Evolutionary conservation across 2,329 filamentous ascomycete species (phyloP), one percentile per base, ranked within the genome.

Genomic region (Aureobasidium pullulans): DNA sequence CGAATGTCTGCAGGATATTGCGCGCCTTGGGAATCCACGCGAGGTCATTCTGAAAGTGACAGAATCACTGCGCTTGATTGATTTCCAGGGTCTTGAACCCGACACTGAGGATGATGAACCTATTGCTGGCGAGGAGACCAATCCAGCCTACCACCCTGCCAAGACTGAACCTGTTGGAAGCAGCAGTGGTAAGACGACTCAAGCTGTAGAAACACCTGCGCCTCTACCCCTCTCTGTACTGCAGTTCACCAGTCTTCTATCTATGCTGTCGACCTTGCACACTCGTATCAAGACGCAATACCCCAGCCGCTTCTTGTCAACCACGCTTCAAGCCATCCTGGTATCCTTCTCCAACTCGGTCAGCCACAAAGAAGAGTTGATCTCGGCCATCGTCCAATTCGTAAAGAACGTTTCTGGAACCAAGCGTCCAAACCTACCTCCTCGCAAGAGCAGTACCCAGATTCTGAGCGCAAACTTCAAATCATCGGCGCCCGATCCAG

Each of bases 1-100:
- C 65, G 73, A 79, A 48, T 91, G 89, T 68, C 77, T 93, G 15
- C 82, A 87, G 69, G 88, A 86, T 32, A 85, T 93, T 56, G 89
- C 89, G 34, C 82, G 85, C 28, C 78, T 90, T 40, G 89, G 89
- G 53, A 94, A 93, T 69, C 89, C 89, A 1, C 79, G 89, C 53
- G 89, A 94, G 72, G 87, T 91, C 47, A 87, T 93, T 61, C 77
- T 94, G 66, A 92, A 92, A 70, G 84, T 90, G 32, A 85, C 89
- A 29, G 88, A 92, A 70, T 82, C 84, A 13, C 76, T 94, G 62
- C 83, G 87, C 54, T 67, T 81, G 15, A 75, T 88, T 5, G 78
- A 83, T 31, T 79, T 82, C 40, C 69, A 73, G 23, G 68, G 69
- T 5, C 62, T 64, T 13, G 70, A 71, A 85, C 73, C 86, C 82